Percentiles rank a stretch among this genome's conserved stretches.
These are phyloP conservation scores for Quercus aquifolioides DNA, from an alignment of 306 rosid genomes.

Conservation along the genomic window DNA sequence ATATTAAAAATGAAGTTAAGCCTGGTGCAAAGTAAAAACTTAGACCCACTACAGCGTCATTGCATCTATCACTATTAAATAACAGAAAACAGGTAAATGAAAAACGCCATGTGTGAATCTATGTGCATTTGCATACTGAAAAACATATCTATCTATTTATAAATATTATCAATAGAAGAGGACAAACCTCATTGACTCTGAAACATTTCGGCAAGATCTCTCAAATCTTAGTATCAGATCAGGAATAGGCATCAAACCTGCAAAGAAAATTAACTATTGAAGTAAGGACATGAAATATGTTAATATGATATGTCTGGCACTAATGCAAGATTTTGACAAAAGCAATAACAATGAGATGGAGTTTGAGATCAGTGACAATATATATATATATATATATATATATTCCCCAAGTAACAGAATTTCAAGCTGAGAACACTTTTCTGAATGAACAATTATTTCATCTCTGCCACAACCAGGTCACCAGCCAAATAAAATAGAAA, in stretches of 20 bases:
- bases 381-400: neutral
- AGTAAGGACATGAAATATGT: slow-evolving; percentile 1
- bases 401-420: neutral
- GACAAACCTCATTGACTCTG: slow-evolving; percentile 76
- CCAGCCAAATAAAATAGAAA: neutral
- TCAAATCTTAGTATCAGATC: slow-evolving; percentile 78
- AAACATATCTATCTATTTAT: neutral
- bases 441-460: neutral
- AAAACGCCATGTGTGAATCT: neutral
- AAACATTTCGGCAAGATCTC: slow-evolving; percentile 69
- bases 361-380: neutral
- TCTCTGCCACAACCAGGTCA: neutral
- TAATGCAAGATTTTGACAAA: neutral
- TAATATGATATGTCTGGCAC: neutral
- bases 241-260: slow-evolving; percentile 81
- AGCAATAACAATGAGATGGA: neutral
- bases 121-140: slow-evolving; percentile 15
- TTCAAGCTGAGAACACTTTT: neutral
- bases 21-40: neutral
- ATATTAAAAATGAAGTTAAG: neutral
- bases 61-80: neutral
- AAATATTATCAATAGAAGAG: slow-evolving; percentile 7
- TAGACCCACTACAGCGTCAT: neutral
- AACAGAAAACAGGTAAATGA: neutral
- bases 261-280: slow-evolving; percentile 10